Percentiles rank a stretch among this genome's conserved stretches.
These are phyloP conservation scores for Salix koriyanagi DNA, from an alignment of 345 rosid genomes.

Conservation along the genomic window DNA sequence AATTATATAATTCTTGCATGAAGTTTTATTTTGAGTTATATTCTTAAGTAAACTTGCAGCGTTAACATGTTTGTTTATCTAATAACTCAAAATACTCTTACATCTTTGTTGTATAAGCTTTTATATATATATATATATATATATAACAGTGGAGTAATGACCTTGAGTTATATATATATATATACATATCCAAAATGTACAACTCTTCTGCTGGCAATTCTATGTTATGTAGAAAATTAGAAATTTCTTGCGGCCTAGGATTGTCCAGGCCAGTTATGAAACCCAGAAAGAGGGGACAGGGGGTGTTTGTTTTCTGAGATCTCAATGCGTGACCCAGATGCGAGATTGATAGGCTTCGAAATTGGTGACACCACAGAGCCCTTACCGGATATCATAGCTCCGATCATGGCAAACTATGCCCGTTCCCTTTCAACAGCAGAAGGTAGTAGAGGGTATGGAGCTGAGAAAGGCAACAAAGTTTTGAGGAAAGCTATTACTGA, in stretches of 20 bases:
- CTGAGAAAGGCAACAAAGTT: constrained; percentile 26
- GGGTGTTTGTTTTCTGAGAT: constrained; percentile 18
- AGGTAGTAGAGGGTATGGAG: constrained; percentile 25
- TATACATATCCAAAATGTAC: constrained; percentile 20
- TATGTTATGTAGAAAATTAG: constrained; percentile 9
- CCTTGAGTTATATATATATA: too few species aligned
- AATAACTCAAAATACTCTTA: too few species aligned
- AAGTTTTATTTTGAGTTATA: too few species aligned
- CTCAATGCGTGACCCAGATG: constrained; percentile 18
- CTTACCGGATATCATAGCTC: constrained; percentile 13
- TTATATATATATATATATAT: too few species aligned
- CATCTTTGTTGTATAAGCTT: too few species aligned
- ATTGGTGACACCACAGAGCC: constrained; percentile 30
- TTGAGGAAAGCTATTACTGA: constrained; percentile 53
- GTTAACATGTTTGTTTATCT: too few species aligned
- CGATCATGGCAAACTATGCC: constrained; percentile 14
- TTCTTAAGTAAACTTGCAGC: too few species aligned
- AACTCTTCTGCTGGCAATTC: constrained; percentile 8
- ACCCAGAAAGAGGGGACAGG: constrained; percentile 9
- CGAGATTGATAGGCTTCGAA: constrained; percentile 25
- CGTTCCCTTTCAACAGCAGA: constrained; percentile 19
- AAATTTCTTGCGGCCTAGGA: background rate
- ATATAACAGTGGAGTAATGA: too few species aligned
- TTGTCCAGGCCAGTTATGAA: constrained; percentile 20
- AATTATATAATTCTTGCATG: too few species aligned